Base-by-base conservation (phyloP, 169 alveolate genomes). In the Plasmodium billcollinsi region DNA sequence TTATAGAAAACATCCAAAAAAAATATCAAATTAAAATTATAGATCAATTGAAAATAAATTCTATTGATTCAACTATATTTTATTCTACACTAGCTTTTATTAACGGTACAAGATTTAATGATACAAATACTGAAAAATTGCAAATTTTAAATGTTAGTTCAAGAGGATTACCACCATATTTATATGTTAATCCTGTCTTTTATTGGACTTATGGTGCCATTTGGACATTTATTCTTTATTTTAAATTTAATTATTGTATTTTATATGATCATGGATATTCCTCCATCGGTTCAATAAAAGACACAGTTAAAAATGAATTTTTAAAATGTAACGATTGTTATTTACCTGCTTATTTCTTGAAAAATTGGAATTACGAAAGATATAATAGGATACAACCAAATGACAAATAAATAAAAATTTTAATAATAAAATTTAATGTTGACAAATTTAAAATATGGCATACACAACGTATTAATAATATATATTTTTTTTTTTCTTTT, bases 181-280 rank as follows among this genome's bases (percentile, higher is more conserved):
- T 65, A 52, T 88, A 93, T 61, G 74, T 92, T 49, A 90, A 93
- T 33, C 95, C 95, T 8, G 49, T 94, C 20, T 65, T 88, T 70
- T 63, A 92, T 88, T 94, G 96, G 96, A 86, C 93, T 5, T 94
- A 92, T 66, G 95, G 95, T 54, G 96, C 93, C 70, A 85, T 94
- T 4, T 94, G 96, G 96, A 91, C 93, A 61, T 94, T 94, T 73
- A 52, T 94, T 54, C 47, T 89, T 50, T 86, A 88, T 78, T 94
- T 88, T 63, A 74, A 92, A 52, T 70, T 94, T 61, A 95, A 90
- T 66, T 94, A 94, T 89, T 94, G 96, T 69, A 59, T 72, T 24
- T 88, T 94, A 49, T 94, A 94, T 74, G 91, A 94, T 69, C 86
- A 62, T 33, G 96, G 96, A 2, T 94, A 94, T 75, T 93, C 96